Percentiles rank a stretch among this genome's conserved stretches.
Evolutionary conservation across 345 rosid species (phyloP).

Genomic region (Murraya paniculata): DNA sequence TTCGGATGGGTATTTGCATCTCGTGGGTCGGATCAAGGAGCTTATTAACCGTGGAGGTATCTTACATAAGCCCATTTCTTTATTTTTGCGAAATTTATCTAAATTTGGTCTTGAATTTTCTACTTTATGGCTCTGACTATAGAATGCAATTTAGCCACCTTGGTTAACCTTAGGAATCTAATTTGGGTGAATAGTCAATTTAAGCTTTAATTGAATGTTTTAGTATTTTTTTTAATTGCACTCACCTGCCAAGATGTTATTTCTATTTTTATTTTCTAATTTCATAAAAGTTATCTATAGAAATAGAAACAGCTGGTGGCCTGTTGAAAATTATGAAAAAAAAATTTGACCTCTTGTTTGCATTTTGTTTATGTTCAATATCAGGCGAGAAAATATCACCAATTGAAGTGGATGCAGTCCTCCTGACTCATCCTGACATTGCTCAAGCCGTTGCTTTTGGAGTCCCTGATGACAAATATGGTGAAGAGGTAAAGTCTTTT

Average conservation of each 20-base stretch:
- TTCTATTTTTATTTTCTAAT: no score
- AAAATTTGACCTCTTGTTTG: neutral
- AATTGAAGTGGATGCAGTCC: slow-evolving; percentile 48
- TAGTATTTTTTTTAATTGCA: neutral
- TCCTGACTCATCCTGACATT: slow-evolving; percentile 39
- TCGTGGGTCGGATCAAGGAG: slow-evolving; percentile 72
- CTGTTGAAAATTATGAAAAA: neutral
- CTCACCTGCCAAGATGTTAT: neutral
- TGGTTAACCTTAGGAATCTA: neutral
- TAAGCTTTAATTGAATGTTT: neutral
- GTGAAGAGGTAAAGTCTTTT: slow-evolving; percentile 41
- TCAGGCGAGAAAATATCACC: slow-evolving; percentile 57
- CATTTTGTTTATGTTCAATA: neutral
- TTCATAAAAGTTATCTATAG: no score
- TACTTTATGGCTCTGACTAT: neutral
- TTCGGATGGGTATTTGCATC: slow-evolving; percentile 52
- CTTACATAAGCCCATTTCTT: no score
- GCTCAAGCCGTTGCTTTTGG: slow-evolving; percentile 44
- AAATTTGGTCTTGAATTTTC: neutral
- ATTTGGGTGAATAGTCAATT: neutral
- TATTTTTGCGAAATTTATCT: neutral
- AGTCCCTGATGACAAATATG: slow-evolving; percentile 50
- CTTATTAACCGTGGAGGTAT: slow-evolving; percentile 70
- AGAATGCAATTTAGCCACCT: neutral
- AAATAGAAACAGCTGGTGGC: no score